Evolutionary conservation across 1,139 yeast genomes (phyloP).

Genomic region (Debaryomyces fabryi): DNA sequence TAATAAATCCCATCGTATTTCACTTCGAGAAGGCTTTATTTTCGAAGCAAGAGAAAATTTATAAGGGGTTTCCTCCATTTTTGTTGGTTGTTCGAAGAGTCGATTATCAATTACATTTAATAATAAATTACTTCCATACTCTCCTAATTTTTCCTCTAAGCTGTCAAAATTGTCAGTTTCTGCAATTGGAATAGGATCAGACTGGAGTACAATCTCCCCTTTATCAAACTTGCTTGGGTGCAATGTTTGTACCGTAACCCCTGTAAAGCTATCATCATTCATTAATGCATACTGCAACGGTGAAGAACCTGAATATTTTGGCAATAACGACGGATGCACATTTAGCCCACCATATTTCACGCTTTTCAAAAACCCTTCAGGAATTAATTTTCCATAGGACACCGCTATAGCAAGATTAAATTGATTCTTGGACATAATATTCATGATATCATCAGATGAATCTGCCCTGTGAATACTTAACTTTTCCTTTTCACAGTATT

Average conservation of each 20-base stretch:
- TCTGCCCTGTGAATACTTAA: constrained; percentile 62
- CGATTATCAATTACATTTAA: constrained; percentile 42
- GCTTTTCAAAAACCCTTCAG: constrained; percentile 51
- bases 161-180: constrained; percentile 44
- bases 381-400: constrained; percentile 83
- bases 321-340: constrained; percentile 91
- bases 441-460: constrained; percentile 51
- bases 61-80: constrained; percentile 22
- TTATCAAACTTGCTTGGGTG: constrained; percentile 86
- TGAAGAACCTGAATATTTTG: constrained; percentile 83
- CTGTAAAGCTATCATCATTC: constrained; percentile 64
- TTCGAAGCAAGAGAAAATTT: constrained; percentile 61
- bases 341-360: constrained; percentile 73
- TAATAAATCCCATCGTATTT: constrained; percentile 48
- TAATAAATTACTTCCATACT: constrained; percentile 62
- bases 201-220: constrained; percentile 72
- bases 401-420: constrained; percentile 82
- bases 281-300: constrained; percentile 84
- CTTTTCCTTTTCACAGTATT: constrained; percentile 34
- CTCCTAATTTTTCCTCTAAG: constrained; percentile 54
- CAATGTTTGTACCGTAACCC: constrained; percentile 86
- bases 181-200: constrained; percentile 41
- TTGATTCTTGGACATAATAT: constrained; percentile 19
- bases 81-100: constrained; percentile 28
- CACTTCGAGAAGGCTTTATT: constrained; percentile 41